Conservation (phyloP, 2,329 filamentous ascomycete genomes). For the Diplodia intermedia region DNA sequence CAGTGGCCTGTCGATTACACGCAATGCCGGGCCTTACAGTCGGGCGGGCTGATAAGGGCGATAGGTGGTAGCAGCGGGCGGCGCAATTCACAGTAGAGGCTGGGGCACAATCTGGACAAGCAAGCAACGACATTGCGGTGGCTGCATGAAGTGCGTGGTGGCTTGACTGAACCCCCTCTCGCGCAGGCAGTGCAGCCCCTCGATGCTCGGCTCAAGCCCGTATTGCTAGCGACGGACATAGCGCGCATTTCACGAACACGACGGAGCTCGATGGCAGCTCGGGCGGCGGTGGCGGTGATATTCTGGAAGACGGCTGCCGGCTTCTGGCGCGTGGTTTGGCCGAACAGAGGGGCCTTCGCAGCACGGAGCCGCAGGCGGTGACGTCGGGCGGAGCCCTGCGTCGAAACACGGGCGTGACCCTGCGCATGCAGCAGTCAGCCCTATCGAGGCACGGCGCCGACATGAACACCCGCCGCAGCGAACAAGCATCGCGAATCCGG, state of each 20-base stretch:
- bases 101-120: background rate
- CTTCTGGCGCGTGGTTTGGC: slow-evolving; percentile 6
- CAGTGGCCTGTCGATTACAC: background rate
- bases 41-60: background rate
- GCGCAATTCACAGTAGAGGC: background rate
- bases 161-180: slow-evolving; percentile 2
- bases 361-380: slow-evolving; percentile 8
- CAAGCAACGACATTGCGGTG: slow-evolving; percentile 10
- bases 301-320: slow-evolving; percentile 24
- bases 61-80: background rate
- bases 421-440: slow-evolving; percentile 13
- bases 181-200: background rate
- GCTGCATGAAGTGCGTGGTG: slow-evolving; percentile 23
- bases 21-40: background rate
- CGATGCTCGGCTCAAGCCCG: background rate
- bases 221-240: slow-evolving; percentile 4
- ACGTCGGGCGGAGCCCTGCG: slow-evolving; percentile 15
- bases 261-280: slow-evolving; percentile 3
- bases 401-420: slow-evolving; percentile 15
- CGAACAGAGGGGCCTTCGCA: slow-evolving; percentile 3
- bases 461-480: slow-evolving; percentile 10
- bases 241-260: slow-evolving; percentile 21
- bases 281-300: slow-evolving; percentile 1
- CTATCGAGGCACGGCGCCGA: slow-evolving; percentile 18
- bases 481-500: slow-evolving; percentile 20